phyloP scores from a whole-genome alignment of 2,329 filamentous ascomycete species.

The Coniosporium tulheliwenetii region DNA sequence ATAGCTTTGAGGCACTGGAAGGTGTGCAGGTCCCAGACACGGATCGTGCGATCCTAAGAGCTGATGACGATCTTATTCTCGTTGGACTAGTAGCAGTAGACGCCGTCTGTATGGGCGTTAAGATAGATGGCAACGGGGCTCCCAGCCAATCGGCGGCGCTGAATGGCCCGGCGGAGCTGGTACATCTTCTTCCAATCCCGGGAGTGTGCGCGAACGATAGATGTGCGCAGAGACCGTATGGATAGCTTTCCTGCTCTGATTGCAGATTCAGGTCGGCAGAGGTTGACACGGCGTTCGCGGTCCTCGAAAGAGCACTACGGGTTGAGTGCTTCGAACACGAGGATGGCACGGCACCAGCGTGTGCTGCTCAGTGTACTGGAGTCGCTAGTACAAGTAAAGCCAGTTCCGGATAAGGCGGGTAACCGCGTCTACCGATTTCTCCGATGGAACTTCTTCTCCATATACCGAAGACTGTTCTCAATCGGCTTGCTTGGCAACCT shows the following conservation, averaged over 20 bases:
- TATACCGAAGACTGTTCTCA: conserved; percentile 15
- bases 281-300: too few species aligned
- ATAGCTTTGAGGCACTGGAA: conserved; percentile 76
- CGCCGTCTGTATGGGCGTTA: conserved; percentile 85
- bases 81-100: conserved; percentile 97
- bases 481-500: conserved; percentile 13
- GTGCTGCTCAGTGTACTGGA: too few species aligned
- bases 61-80: conserved; percentile 97
- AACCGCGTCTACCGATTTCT: conserved; percentile 8
- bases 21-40: conserved; percentile 89
- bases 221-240: too few species aligned
- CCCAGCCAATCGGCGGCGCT: conserved; percentile 63
- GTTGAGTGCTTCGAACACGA: too few species aligned
- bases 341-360: too few species aligned
- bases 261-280: too few species aligned
- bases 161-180: conserved; percentile 57
- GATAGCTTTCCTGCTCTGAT: too few species aligned
- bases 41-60: conserved; percentile 86
- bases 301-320: too few species aligned
- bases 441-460: conserved; percentile 13
- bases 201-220: conserved; percentile 11
- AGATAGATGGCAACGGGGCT: conserved; percentile 68
- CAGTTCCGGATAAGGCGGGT: neutral
- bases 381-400: too few species aligned
- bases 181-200: conserved; percentile 84